Evolutionary conservation across 2,329 filamentous ascomycete species (phyloP), one percentile per base, ranked within the genome.

Genomic region (Diatrype stigma): DNA sequence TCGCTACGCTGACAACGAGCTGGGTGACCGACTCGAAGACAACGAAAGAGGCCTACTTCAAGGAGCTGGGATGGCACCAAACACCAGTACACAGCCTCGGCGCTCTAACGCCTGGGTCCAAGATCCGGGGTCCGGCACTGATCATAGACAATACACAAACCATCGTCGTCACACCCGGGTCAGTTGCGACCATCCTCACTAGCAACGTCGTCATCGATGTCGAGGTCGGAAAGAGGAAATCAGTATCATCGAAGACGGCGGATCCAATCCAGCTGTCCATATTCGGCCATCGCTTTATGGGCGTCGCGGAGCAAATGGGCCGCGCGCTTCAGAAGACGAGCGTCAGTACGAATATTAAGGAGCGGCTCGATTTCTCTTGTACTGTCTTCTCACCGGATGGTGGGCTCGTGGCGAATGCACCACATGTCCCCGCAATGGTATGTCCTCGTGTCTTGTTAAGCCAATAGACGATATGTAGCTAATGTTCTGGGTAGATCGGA

Each of bases 231-330:
- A 46, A 26, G 30, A 46, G 47, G 42, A 12, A 46, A 11, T 1
- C 12, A 12, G 37, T 42, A 2, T 19, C 23, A 2, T 44, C 49
- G 11, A 49, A 21, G 8, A 44, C 50, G 23, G 42, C 51, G 12
- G 49, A 54, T 38, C 52, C 49, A 16, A 47, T 38, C 30, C 50
- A 51, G 42, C 46, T 54, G 7, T 54, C 50, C 8, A 54, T 54
- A 5, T 51, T 54, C 30, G 52, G 50, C 38, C 47, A 51, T 17
- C 37, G 50, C 2, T 92, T 92, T 70, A 91, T 92, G 88, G 83
- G 85, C 3, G 89, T 92, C 55, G 89, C 89, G 0, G 89, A 92
- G 67, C 88, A 92, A 62, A 92, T 92, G 87, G 88, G 89, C 0
- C 78, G 85, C 47, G 85, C 86, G 3, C 69, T 93, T 16, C 86